Conservation (phyloP, 495 filamentous ascomycete species). For the Penicillium coffeae region DNA sequence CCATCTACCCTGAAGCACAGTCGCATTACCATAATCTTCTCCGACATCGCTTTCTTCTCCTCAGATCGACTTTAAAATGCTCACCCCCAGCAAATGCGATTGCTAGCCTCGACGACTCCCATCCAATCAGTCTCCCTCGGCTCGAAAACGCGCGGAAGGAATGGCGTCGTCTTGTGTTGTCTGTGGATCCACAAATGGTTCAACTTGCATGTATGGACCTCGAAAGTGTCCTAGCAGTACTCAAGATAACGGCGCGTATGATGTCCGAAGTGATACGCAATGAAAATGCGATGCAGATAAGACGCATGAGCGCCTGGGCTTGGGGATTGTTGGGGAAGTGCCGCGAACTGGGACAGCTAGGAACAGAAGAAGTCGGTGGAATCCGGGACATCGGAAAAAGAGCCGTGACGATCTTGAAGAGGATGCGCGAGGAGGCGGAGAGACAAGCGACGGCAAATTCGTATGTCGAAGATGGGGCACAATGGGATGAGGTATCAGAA, state of each 20-base stretch:
- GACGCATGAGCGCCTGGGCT: conserved; percentile 46
- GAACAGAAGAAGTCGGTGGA: conserved; percentile 50
- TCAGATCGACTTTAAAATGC: conserved; percentile 55
- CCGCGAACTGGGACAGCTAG: conserved; percentile 43
- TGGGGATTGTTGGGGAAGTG: conserved; percentile 50
- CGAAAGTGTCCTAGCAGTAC: conserved; percentile 52
- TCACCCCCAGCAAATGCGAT: conserved; percentile 49
- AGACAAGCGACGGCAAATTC: conserved; percentile 21
- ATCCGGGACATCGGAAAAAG: conserved; percentile 46
- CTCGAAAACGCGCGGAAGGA: conserved; percentile 38
- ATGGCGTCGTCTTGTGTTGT: conserved; percentile 48
- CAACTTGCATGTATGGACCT: conserved; percentile 69
- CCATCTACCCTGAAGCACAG: conserved; percentile 48
- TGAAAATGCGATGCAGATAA: conserved; percentile 42
- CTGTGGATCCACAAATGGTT: conserved; percentile 59
- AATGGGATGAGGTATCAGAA: conserved; percentile 1
- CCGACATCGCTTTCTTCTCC: conserved; percentile 51
- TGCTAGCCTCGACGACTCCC: conserved; percentile 48
- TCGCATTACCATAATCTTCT: conserved; percentile 61
- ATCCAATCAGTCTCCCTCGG: conserved; percentile 52
- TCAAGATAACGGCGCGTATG: conserved; percentile 35
- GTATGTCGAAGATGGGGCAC: conserved; percentile 21
- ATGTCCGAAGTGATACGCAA: conserved; percentile 41
- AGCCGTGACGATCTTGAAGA: conserved; percentile 40
- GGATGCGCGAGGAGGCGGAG: conserved; percentile 35